phyloP scores from a whole-genome alignment of 2,329 filamentous ascomycete genomes.

The Didymella arachidicola region DNA sequence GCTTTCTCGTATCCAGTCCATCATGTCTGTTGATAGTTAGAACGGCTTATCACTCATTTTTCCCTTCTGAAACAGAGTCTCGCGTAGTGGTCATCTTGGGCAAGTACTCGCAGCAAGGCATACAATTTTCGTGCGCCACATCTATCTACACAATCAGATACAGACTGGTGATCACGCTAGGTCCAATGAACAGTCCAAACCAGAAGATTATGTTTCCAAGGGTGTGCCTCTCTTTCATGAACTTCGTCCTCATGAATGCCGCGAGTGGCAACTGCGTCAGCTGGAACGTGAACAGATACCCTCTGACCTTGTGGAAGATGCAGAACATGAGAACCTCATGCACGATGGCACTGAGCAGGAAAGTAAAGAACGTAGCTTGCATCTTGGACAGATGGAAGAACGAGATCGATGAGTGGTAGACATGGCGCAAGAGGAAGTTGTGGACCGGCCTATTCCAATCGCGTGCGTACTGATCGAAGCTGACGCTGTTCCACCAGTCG shows the following conservation, averaged over 20 bases:
- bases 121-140: neutral
- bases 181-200: slow-evolving; percentile 79
- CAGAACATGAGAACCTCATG: slow-evolving; percentile 84
- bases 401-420: slow-evolving; percentile 80
- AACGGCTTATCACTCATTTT: neutral
- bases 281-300: slow-evolving; percentile 76
- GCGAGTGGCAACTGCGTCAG: slow-evolving; percentile 78
- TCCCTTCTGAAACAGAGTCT: neutral
- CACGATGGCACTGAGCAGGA: slow-evolving; percentile 73
- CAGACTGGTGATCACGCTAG: slow-evolving; percentile 66
- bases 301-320: slow-evolving; percentile 78
- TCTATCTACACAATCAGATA: slow-evolving; percentile 57
- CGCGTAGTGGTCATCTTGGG: neutral
- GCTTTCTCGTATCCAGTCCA: neutral
- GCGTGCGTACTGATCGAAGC: slow-evolving; percentile 78
- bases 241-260: slow-evolving; percentile 69
- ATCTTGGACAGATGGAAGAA: slow-evolving; percentile 74
- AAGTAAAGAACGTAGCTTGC: slow-evolving; percentile 77
- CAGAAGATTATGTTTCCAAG: slow-evolving; percentile 80
- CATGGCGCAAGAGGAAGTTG: slow-evolving; percentile 78
- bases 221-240: slow-evolving; percentile 67
- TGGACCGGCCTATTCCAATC: slow-evolving; percentile 86
- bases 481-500: slow-evolving; percentile 62
- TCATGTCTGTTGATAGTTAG: neutral
- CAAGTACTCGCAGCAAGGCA: neutral